Evolutionary conservation across 2,329 filamentous ascomycete genomes (phyloP), one percentile per base, ranked within the genome.

Genomic region (Atkinsonella hypoxylon): DNA sequence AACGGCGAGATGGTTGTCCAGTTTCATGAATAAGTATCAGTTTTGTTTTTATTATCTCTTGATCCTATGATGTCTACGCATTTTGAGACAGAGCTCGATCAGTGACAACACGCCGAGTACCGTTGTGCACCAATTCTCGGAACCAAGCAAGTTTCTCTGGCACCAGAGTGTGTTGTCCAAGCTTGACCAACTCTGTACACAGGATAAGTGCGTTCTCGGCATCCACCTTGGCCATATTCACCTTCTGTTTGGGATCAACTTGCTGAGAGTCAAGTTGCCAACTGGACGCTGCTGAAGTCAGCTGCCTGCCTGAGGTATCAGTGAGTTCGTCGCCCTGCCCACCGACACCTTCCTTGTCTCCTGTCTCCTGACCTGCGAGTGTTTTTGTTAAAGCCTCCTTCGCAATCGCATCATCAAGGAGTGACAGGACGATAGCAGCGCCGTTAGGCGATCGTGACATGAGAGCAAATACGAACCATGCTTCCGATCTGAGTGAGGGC

Each of bases 181-280:
- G 69, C 57, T 70, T 71, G 40, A 81, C 57, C 49, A 84, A 57
- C 61, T 82, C 75, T 2, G 72, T 72, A 3, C 81, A 70, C 51
- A 84, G 61, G 0, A 83, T 76, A 20, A 84, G 63, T 0, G 72
- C 78, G 54, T 84, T 84, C 61, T 83, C 79, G 9, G 78, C 70
- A 57, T 83, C 79, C 6, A 78, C 67, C 53, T 70, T 70, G 1
- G 66, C 64, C 67, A 76, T 75, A 42, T 68, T 68, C 1, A 69
- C 71, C 41, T 67, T 62, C 50, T 71, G 67, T 22, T 64, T 65
- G 1, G 69, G 64, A 47, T 76, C 70, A 3, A 68, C 67, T 52
- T 73, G 74, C 56, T 72, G 74, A 46, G 74, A 74, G 57, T 75
- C 67, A 12, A 75, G 60, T 4, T 63, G 65, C 7, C 75, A 56